These are phyloP conservation scores for Cynanchum wilfordii DNA, from an alignment of 257 asterid species.

Conservation along the genomic window DNA sequence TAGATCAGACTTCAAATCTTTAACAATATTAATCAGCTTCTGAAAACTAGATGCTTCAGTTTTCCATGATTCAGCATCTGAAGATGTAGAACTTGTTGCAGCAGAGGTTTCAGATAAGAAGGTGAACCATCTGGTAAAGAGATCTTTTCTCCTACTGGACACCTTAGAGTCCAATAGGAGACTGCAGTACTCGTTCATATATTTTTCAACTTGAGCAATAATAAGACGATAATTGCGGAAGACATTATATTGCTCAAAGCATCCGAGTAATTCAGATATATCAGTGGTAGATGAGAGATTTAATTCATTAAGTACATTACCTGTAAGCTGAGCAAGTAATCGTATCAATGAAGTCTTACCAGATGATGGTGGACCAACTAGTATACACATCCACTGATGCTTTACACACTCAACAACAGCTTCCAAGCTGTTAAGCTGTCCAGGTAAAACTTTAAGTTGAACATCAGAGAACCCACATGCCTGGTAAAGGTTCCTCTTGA, in stretches of 20 bases:
- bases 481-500: slow-evolving; percentile 50
- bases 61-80: slow-evolving; percentile 36
- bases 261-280: slow-evolving; percentile 91
- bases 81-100: slow-evolving; percentile 28
- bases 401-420: slow-evolving; percentile 64
- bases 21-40: slow-evolving; percentile 61
- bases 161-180: slow-evolving; percentile 50
- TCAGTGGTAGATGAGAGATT: slow-evolving; percentile 96
- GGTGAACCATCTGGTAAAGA: slow-evolving; percentile 57
- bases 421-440: slow-evolving; percentile 61
- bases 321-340: slow-evolving; percentile 75
- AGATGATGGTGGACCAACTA: slow-evolving; percentile 87
- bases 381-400: slow-evolving; percentile 89
- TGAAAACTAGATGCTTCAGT: too few species aligned
- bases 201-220: slow-evolving; percentile 60
- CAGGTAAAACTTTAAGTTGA: slow-evolving; percentile 70
- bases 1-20: slow-evolving; percentile 39
- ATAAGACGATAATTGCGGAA: slow-evolving; percentile 66
- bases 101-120: slow-evolving; percentile 44
- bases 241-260: slow-evolving; percentile 89
- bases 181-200: slow-evolving; percentile 66
- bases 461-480: slow-evolving; percentile 37
- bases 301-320: slow-evolving; percentile 74
- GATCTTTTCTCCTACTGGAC: slow-evolving; percentile 42
- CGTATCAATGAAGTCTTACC: slow-evolving; percentile 88